A percentile compares a stretch with the other conserved stretches of the same genome.
Conservation (phyloP, 768 basidiomycete species). For the Collybia mongolica region DNA sequence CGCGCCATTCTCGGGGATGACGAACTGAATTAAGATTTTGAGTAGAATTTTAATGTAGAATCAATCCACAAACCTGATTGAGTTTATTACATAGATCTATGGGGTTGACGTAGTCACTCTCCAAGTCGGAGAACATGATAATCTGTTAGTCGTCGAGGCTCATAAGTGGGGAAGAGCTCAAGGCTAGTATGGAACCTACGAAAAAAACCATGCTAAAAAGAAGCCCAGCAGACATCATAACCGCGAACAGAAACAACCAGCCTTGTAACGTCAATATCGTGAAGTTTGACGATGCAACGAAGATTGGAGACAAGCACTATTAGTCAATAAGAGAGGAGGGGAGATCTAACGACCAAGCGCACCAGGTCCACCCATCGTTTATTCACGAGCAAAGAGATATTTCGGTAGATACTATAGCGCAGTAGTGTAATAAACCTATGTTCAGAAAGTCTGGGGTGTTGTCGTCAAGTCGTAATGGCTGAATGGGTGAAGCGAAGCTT, state of each 20-base stretch:
- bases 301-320: too few relatives aligned
- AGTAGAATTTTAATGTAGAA: background rate
- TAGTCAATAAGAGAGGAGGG: too few relatives aligned
- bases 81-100: constrained; percentile 99
- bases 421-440: too few relatives aligned
- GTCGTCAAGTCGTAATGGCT: too few relatives aligned
- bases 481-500: too few relatives aligned
- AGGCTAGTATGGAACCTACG: constrained; percentile 50
- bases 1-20: constrained; percentile 92
- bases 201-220: constrained; percentile 99
- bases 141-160: constrained; percentile 53
- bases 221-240: constrained; percentile 91
- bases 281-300: too few relatives aligned
- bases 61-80: constrained; percentile 69
- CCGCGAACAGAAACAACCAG: constrained; percentile 96
- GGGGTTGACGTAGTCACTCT: constrained; percentile 99
- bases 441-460: too few relatives aligned
- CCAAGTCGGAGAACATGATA: constrained; percentile 99
- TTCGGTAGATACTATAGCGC: too few relatives aligned
- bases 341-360: too few relatives aligned
- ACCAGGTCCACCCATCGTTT: too few relatives aligned
- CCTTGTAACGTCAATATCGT: constrained; percentile 40
- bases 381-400: too few relatives aligned
- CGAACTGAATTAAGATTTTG: constrained; percentile 63
- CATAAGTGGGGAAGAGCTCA: too few relatives aligned